Evolutionary conservation across 345 rosid species (phyloP).

Genomic region (Isatis tinctoria): DNA sequence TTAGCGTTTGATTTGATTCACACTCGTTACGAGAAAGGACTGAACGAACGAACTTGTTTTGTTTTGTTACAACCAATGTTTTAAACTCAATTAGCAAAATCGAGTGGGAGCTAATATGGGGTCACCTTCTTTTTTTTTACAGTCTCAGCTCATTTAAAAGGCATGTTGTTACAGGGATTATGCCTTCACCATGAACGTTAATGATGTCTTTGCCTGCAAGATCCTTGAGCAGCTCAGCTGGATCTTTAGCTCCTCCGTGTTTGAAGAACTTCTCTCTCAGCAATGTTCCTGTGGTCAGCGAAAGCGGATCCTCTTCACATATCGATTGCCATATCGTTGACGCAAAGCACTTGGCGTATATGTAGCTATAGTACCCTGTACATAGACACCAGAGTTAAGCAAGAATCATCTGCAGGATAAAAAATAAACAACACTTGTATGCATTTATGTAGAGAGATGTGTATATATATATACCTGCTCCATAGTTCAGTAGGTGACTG

Average conservation of each 20-base stretch:
- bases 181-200: constrained; percentile 44
- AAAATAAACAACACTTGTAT: not conserved
- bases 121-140: not conserved
- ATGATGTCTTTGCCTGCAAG: constrained; percentile 62
- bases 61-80: not conserved
- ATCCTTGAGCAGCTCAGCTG: constrained; percentile 63
- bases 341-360: constrained; percentile 83
- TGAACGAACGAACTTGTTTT: not conserved
- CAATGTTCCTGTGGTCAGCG: constrained; percentile 57
- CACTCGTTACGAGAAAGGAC: not conserved
- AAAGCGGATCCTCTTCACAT: constrained; percentile 83
- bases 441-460: not conserved
- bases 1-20: not conserved
- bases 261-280: constrained; percentile 64
- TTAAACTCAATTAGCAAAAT: too few species aligned
- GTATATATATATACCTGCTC: constrained; percentile 56
- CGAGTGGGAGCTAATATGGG: too few species aligned
- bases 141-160: constrained; percentile 50
- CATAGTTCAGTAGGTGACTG: constrained; percentile 78
- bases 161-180: constrained; percentile 61
- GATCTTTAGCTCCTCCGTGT: constrained; percentile 91
- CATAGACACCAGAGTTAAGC: not conserved
- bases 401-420: not conserved
- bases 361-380: constrained; percentile 79
- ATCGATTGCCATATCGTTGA: constrained; percentile 83